Base-by-base conservation (phyloP, 805 yeast species). In the Candida qinlingensis region DNA sequence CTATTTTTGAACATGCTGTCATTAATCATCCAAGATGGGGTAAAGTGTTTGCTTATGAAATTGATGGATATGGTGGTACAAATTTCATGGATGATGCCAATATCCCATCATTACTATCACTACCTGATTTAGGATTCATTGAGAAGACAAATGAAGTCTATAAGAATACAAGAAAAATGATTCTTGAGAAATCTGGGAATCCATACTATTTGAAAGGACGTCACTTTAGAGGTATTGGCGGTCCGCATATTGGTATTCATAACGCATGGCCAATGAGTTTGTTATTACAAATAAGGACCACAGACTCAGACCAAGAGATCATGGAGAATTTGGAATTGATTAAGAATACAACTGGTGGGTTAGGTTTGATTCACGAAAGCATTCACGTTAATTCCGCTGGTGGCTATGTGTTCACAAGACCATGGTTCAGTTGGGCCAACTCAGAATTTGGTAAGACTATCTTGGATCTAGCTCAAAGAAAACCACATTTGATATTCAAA, bases 381-480 rank as follows among this genome's bases (percentile, higher is more conserved):
- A 80, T 89, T 4, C 69, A 85, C 49, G 95, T 88, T 8, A 74
- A 82, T 55, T 67, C 74, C 6, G 69, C 69, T 2, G 50, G 54
- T 2, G 81, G 79, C 1, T 48, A 51, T 8, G 65, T 64, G n/a
- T 90, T 66, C 62, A 86, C 96, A 0, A 70, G 97, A 51, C 79
- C 94, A 3, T 89, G 97, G 97, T 90, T 90, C 70, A 85, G 96
- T 5, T 89, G 97, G 97, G 86, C 95, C 56, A 89, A 89, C 62
- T 81, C 95, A 1, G 96, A 90, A 65, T 87, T 89, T 68, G 96
- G 90, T 25, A 87, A 87, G 64, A 84, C 95, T 1, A 83, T 89
- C n/a, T 63, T 89, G 41, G 84, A 87, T 57, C 67, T 89, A 52
- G 90, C 92, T 2, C 68, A 74, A 49, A 69, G 85, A 45, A 86